These are phyloP conservation scores for Fagopyrum homotropicum DNA, from an alignment of 148 eudicot species.

Conservation along the genomic window DNA sequence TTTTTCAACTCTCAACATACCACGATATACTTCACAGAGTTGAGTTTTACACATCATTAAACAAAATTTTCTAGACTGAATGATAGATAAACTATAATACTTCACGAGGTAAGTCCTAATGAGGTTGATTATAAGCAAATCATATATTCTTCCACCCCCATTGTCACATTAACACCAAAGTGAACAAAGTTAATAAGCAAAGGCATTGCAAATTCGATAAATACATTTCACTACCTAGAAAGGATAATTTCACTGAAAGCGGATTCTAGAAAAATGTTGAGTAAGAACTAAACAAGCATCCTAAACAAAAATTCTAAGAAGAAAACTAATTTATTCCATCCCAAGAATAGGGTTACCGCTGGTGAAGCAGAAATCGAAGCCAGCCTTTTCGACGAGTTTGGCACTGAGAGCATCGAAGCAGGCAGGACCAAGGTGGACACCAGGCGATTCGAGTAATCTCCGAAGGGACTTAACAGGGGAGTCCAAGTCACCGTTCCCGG, in stretches of 20 bases:
- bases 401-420: conserved; percentile 93
- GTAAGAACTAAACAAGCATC: neutral
- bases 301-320: neutral
- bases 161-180: too few species aligned
- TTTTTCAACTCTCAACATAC: neutral
- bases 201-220: neutral
- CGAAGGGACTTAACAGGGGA: conserved; percentile 51
- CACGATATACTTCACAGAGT: neutral
- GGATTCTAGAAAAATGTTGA: neutral
- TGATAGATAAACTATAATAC: neutral
- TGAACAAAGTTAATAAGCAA: neutral
- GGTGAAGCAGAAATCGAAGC: conserved; percentile 74
- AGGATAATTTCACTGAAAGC: neutral
- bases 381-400: conserved; percentile 65
- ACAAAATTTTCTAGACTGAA: neutral
- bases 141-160: too few species aligned
- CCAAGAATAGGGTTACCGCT: conserved; percentile 36
- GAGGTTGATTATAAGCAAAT: too few species aligned
- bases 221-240: neutral
- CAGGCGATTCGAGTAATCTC: conserved; percentile 48
- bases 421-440: conserved; percentile 84
- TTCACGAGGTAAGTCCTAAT: neutral
- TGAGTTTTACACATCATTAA: neutral
- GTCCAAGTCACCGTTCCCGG: neutral
- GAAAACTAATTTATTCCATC: neutral